Conservation (phyloP, 202 grass and related monocot genomes). For the Elaeis oleifera region DNA sequence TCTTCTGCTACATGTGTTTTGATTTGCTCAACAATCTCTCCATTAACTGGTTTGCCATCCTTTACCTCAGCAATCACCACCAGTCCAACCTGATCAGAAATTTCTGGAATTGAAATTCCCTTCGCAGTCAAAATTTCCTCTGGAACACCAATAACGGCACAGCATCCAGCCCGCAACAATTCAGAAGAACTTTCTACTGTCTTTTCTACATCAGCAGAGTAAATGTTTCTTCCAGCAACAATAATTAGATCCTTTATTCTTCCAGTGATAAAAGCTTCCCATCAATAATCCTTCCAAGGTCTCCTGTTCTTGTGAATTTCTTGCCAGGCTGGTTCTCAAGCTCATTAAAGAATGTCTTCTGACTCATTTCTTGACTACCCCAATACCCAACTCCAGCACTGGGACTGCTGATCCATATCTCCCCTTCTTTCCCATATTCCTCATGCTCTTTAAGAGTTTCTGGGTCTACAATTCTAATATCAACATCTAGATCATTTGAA, state of each 20-base stretch:
- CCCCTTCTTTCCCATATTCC: constrained; percentile 51
- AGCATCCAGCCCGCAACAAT: constrained; percentile 48
- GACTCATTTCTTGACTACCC: constrained; percentile 50
- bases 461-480: constrained; percentile 54
- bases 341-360: constrained; percentile 54
- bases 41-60: constrained; percentile 39
- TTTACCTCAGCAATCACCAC: constrained; percentile 67
- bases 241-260: constrained; percentile 79
- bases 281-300: constrained; percentile 51
- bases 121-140: constrained; percentile 52
- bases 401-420: constrained; percentile 77
- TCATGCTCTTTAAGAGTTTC: constrained; percentile 39
- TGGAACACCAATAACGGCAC: constrained; percentile 59
- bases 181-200: constrained; percentile 61
- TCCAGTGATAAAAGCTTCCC: constrained; percentile 65
- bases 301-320: constrained; percentile 67
- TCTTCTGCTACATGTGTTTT: constrained; percentile 53
- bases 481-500: constrained; percentile 35
- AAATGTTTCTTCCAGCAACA: constrained; percentile 70
- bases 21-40: constrained; percentile 41
- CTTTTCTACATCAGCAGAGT: constrained; percentile 67
- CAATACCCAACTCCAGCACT: constrained; percentile 71
- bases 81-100: constrained; percentile 60
- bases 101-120: constrained; percentile 52
- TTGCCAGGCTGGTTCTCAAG: constrained; percentile 38